phyloP scores from a whole-genome alignment of 495 filamentous ascomycete genomes.

The Tuber microsphaerosporum region DNA sequence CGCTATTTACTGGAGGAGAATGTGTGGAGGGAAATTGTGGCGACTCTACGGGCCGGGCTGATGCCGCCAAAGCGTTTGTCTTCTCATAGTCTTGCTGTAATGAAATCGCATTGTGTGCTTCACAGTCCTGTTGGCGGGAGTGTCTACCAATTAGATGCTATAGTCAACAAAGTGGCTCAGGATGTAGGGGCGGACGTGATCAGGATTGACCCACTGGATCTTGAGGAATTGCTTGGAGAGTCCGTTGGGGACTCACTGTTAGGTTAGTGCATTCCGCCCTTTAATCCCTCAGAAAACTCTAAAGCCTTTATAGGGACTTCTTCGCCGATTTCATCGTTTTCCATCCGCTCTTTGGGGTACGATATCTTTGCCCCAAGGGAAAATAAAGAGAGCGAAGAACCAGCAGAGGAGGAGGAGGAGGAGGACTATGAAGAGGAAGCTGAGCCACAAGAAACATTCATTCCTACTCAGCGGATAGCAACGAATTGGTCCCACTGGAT shows the following conservation, averaged over 20 bases:
- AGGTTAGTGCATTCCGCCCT: slow-evolving; percentile 20
- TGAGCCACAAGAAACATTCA: slow-evolving; percentile 9
- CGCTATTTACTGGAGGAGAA: slow-evolving; percentile 38
- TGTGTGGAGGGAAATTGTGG: slow-evolving; percentile 41
- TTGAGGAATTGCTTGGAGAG: slow-evolving; percentile 68
- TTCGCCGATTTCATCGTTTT: slow-evolving; percentile 25
- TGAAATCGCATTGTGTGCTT: slow-evolving; percentile 59
- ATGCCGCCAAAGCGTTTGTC: slow-evolving; percentile 39
- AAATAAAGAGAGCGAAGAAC: slow-evolving; percentile 41
- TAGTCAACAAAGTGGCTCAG: slow-evolving; percentile 55
- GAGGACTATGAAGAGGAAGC: slow-evolving; percentile 44
- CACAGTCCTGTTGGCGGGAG: slow-evolving; percentile 57
- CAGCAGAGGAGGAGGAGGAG: slow-evolving; percentile 46
- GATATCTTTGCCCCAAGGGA: slow-evolving; percentile 43
- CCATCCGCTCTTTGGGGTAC: slow-evolving; percentile 58
- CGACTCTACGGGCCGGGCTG: slow-evolving; percentile 40
- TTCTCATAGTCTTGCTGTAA: slow-evolving; percentile 44
- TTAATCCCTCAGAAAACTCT: slow-evolving; percentile 6
- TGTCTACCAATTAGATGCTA: slow-evolving; percentile 51
- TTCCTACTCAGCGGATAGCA: not conserved
- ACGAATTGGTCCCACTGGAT: not conserved
- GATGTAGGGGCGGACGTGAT: slow-evolving; percentile 67
- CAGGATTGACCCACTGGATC: slow-evolving; percentile 66
- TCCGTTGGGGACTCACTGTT: slow-evolving; percentile 57
- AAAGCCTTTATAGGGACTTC: slow-evolving; percentile 20